These are phyloP conservation scores for Aphanocladium album DNA, from an alignment of 2,329 filamentous ascomycete species.

Conservation along the genomic window DNA sequence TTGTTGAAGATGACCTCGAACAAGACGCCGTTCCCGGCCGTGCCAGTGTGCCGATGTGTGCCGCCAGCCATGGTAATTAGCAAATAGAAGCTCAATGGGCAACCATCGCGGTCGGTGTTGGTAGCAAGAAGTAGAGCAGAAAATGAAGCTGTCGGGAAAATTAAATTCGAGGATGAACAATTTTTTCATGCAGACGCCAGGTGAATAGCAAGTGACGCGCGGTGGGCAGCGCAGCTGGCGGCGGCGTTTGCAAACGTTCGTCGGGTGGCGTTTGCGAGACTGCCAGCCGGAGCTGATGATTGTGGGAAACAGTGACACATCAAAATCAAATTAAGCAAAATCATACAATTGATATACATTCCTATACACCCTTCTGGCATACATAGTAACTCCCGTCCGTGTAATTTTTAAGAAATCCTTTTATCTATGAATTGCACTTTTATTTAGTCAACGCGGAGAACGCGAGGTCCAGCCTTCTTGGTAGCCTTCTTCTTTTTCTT, in stretches of 20 bases:
- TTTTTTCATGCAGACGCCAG: background rate
- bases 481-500: conserved; percentile 78
- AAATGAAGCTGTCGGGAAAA: background rate
- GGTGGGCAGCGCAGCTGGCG: background rate
- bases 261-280: conserved; percentile 3
- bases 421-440: conserved; percentile 3
- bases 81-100: conserved; percentile 3
- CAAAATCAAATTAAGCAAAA: conserved; percentile 18
- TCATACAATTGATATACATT: conserved; percentile 24
- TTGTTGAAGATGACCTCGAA: conserved; percentile 8
- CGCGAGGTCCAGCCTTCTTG: conserved; percentile 68
- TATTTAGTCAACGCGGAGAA: conserved; percentile 65
- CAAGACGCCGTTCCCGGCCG: background rate
- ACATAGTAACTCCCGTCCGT: conserved; percentile 27
- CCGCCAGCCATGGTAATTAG: conserved; percentile 9
- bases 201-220: conserved; percentile 6
- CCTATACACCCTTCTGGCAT: conserved; percentile 25
- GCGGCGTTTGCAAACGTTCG: background rate
- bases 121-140: background rate
- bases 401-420: conserved; percentile 8
- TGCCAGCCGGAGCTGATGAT: no score
- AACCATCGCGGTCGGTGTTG: background rate
- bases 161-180: background rate
- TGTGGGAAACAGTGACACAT: background rate
- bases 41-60: background rate